These are phyloP conservation scores for Verticillium dahliae DNA, from an alignment of 2,329 filamentous ascomycete species.

Conservation along the genomic window DNA sequence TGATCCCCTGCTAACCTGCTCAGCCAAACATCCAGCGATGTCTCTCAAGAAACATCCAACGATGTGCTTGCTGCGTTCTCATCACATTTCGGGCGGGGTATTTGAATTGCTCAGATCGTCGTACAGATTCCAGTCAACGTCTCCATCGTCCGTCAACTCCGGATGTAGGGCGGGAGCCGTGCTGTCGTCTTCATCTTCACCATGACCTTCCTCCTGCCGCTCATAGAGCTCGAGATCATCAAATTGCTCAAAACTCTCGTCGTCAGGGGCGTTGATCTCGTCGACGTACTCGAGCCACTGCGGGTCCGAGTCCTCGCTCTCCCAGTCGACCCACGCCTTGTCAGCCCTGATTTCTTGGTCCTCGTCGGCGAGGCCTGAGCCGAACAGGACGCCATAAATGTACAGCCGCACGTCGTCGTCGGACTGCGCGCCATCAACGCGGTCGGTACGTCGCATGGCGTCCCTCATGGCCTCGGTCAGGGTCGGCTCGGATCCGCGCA, in stretches of 20 bases:
- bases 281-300: not conserved
- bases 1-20: no score
- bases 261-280: conserved; percentile 1
- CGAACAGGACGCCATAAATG: not conserved
- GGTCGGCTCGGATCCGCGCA: not conserved
- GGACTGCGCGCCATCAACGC: not conserved
- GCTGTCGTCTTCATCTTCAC: not conserved
- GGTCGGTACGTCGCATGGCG: not conserved
- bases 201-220: not conserved
- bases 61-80: no score
- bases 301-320: not conserved
- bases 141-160: no score
- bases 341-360: not conserved
- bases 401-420: conserved; percentile 31
- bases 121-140: no score
- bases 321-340: not conserved
- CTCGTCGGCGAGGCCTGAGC: not conserved
- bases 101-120: no score
- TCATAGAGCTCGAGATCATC: not conserved
- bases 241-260: not conserved
- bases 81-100: no score
- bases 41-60: no score
- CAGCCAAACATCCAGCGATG: no score
- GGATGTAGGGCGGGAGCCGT: not conserved
- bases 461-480: conserved; percentile 1